Evolutionary conservation across 1,139 yeast genomes (phyloP), one percentile per base, ranked within the genome.

Genomic region (Geotrichum carabidarum): DNA sequence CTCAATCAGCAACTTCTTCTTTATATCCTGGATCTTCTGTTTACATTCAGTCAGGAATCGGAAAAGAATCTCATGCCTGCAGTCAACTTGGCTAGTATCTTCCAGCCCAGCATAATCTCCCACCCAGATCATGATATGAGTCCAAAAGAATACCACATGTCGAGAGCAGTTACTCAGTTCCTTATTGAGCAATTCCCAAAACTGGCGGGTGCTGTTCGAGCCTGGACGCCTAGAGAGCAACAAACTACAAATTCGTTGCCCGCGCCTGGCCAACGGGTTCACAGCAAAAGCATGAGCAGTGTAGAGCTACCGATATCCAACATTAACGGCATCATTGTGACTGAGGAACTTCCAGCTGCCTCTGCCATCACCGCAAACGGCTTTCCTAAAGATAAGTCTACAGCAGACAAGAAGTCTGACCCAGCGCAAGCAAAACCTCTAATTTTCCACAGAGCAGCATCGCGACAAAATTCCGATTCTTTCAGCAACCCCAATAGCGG

Each of bases 41-140:
- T 95, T 9, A 81, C 90, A 75, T 95, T 93, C 61, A 87, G 91
- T 50, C 82, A 86, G 58, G 84, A 86, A 64, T 78, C 93, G 8
- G 81, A 80, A 49, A 81, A 81, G 57, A 93, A 91, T 68, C 76
- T 89, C 62, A 93, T 93, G 99, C 84, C 96, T 1, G 88, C 96
- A 1, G 81, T 93, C 62, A 93, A 94, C 67, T 74, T 93, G 61
- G 96, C 98, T 0, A 96, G 99, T 1, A 88, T 93, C 58, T 93
- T 94, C 73, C 99, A 93, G 71, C 99, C 99, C 1, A 86, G 96
- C 18, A 82, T 94, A n/a, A 74, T 94, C 50, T 86, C 95, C 1
- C 98, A 93, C 68, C 96, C 97, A 6, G 80, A 78, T 62, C 98
- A 93, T 69, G 97, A 90, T 68, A 81, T 91, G 83, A 81, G 85